Percentiles rank a stretch among this genome's conserved stretches.
Evolutionary conservation across 2,329 filamentous ascomycete genomes (phyloP).

Genomic region (Phialocephala sp.): DNA sequence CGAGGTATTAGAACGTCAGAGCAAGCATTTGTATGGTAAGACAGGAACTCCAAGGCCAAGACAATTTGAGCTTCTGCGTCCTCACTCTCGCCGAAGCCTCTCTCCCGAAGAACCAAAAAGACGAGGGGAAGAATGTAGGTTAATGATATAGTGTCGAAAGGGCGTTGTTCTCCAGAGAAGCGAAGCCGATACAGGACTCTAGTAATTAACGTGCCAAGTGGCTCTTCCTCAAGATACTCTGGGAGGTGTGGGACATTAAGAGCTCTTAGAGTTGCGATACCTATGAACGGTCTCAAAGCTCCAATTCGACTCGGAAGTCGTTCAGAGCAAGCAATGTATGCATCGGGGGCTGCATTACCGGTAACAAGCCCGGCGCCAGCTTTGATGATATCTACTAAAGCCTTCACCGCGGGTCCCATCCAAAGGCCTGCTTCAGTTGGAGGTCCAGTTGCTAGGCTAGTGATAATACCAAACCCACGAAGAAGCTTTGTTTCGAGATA

Average conservation of each 20-base stretch:
- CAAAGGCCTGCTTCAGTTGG: slow-evolving; percentile 88
- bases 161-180: slow-evolving; percentile 90
- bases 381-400: slow-evolving; percentile 75
- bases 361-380: slow-evolving; percentile 83
- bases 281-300: slow-evolving; percentile 79
- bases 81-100: slow-evolving; percentile 78
- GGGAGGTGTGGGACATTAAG: slow-evolving; percentile 76
- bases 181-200: slow-evolving; percentile 88
- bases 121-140: slow-evolving; percentile 87
- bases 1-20: slow-evolving; percentile 78
- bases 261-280: slow-evolving; percentile 82
- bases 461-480: slow-evolving; percentile 86
- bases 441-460: slow-evolving; percentile 80
- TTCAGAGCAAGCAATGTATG: slow-evolving; percentile 81
- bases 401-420: slow-evolving; percentile 81
- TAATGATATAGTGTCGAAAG: slow-evolving; percentile 86
- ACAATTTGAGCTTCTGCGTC: slow-evolving; percentile 90
- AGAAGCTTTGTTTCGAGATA: slow-evolving; percentile 72
- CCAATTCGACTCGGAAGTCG: slow-evolving; percentile 78
- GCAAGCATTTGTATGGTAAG: slow-evolving; percentile 85
- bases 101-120: slow-evolving; percentile 77
- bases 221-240: slow-evolving; percentile 75
- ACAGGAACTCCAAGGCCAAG: slow-evolving; percentile 84
- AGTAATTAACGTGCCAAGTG: slow-evolving; percentile 83
- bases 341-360: slow-evolving; percentile 76